Evolutionary conservation across 2,329 filamentous ascomycete genomes (phyloP).

Genomic region (Hypoxylon sp.): DNA sequence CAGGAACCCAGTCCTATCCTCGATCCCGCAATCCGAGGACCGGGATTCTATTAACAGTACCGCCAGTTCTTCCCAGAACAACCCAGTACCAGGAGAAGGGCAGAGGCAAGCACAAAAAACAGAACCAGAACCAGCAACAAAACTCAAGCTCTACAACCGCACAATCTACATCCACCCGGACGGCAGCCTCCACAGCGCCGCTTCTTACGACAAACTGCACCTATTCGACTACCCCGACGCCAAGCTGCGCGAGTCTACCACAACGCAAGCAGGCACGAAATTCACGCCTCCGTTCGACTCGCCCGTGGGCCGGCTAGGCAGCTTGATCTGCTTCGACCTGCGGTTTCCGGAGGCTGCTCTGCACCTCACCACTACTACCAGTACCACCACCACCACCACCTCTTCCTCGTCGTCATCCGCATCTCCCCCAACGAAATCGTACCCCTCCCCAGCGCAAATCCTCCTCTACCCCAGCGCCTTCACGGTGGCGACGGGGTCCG

Average conservation of each 20-base stretch:
- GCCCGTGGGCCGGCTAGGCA: slow-evolving; percentile 80
- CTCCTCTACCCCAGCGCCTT: slow-evolving; percentile 93
- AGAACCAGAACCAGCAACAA: slow-evolving; percentile 27
- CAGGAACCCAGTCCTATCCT: slow-evolving; percentile 42
- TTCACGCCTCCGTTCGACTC: slow-evolving; percentile 81
- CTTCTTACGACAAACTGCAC: slow-evolving; percentile 87
- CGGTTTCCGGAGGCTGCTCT: slow-evolving; percentile 84
- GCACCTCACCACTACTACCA: slow-evolving; percentile 62
- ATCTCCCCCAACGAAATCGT: not conserved
- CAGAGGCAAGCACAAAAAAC: not conserved
- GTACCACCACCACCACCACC: slow-evolving; percentile 52
- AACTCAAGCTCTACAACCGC: slow-evolving; percentile 65
- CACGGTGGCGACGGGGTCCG: slow-evolving; percentile 85
- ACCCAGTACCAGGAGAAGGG: not conserved
- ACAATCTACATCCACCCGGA: slow-evolving; percentile 65
- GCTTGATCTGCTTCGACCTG: slow-evolving; percentile 91
- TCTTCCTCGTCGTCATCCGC: not conserved
- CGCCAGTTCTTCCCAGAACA: not conserved
- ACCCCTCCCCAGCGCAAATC: slow-evolving; percentile 72
- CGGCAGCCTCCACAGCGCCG: slow-evolving; percentile 60
- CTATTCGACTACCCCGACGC: slow-evolving; percentile 78
- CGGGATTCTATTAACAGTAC: not conserved
- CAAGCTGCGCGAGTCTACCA: slow-evolving; percentile 65
- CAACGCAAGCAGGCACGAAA: slow-evolving; percentile 75
- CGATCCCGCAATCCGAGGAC: slow-evolving; percentile 33